Evolutionary conservation across 2,329 filamentous ascomycete genomes (phyloP), one percentile per base, ranked within the genome.

Genomic region (Knoxdaviesia proteae): DNA sequence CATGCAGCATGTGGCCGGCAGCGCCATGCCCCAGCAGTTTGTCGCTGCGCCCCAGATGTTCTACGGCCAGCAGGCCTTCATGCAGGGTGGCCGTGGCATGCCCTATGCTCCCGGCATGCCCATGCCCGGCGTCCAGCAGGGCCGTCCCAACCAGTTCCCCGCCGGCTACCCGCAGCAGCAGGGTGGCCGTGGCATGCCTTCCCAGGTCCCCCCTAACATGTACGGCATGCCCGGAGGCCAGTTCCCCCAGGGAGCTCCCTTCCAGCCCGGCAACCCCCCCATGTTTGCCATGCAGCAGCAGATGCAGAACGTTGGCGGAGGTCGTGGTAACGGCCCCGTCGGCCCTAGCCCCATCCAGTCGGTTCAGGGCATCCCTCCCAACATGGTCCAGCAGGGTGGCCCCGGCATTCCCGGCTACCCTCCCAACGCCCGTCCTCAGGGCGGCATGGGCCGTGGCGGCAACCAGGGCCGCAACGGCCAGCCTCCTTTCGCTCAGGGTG

Each of bases 1-100:
- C 57, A 90, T 96, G 78, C 90, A 96, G 70, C 90, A 98, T 65
- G 84, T 86, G 52, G 84, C 87, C 50, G 82, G 81, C 50, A 84
- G 82, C 43, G 86, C 84, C 55, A 84, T 94, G 73, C 80, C 83
- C 52, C 81, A 80, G 64, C 80, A 81, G 58, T 84, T 72, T 71
- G 88, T 93, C 72, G 83, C 84, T 59, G 77, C 84, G 45, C 77
- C 84, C 45, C 79, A 82, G 49, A 86, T 96, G 66, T 96, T 90
- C 72, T 93, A 93, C 60, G 82, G 82, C 42, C 77, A 84, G 63
- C 75, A 84, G 66, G 70, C 69, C 47, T 80, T 78, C 66, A 67
- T 78, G 49, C 68, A 72, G 54, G 71, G 67, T 47, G 72, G 75
- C 45, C 74, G 76, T 47, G 75, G 74, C 44, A 74, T 80, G 61